Base-by-base conservation (phyloP, 2,329 filamentous ascomycete species). In the Metarhizium anisopliae region DNA sequence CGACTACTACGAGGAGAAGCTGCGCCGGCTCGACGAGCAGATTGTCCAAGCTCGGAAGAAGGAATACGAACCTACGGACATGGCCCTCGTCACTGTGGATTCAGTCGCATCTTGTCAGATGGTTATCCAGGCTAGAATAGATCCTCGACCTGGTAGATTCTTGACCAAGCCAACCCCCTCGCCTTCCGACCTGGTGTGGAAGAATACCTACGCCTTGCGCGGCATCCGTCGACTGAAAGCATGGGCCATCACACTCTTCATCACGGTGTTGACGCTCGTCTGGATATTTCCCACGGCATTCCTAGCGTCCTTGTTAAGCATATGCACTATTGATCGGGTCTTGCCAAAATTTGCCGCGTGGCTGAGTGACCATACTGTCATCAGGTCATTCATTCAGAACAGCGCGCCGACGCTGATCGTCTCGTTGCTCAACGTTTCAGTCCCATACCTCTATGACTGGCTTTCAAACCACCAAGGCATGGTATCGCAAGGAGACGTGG, bases 41-140 rank as follows among this genome's bases (percentile, higher is more conserved):
- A 90, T 99, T 52, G 70, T 73, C 7, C 72, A 72, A 7, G 83
- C 90, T 11, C 83, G 94, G 32, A 83, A 84, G 64, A 89, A 89
- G 68, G 80, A 87, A 3, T 97, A 91, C 64, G 74, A 80, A 6
- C 79, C 94, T 0, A 92, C 86, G 1, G 87, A 93, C 51, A 80
- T 95, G 58, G 95, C 95, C 1, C 96, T 99, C 69, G 89, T 99
- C 43, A 97, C 94, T 0, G 95, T 99, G 90, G 90, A 96, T 73
- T 94, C 90, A 3, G 94, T 96, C 52, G 89, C 92, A 14, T 87
- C 92, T 36, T 86, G 83, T 62, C 94, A 99, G 74, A 96, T 97
- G 91, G 90, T 92, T 29, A 90, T 96, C 47, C 94, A 99, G 71
- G 92, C 94, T 4, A 86, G 95, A 11, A 84, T 99, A 54, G 93